Evolutionary conservation across 2,329 filamentous ascomycete genomes (phyloP).

Genomic region (Dactylellina cionopaga): DNA sequence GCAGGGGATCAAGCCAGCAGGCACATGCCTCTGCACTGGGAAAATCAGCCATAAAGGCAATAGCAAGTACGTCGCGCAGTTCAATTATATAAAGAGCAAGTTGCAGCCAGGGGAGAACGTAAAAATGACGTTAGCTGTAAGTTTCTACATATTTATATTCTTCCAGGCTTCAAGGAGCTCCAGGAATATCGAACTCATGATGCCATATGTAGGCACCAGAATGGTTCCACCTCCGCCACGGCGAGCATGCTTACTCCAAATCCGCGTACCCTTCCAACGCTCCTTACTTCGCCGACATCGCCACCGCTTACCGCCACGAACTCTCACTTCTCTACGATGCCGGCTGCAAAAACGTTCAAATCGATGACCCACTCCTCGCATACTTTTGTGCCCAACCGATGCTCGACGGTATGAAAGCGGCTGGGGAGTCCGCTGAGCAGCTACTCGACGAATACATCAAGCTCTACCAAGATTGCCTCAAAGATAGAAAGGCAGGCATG

Average conservation of each 20-base stretch:
- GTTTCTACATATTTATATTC: neutral
- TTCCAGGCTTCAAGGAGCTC: neutral
- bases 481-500: conserved; percentile 72
- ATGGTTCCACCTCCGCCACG: conserved; percentile 55
- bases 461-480: conserved; percentile 77
- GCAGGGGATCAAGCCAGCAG: conserved; percentile 67
- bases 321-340: conserved; percentile 71
- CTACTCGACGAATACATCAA: conserved; percentile 79
- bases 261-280: conserved; percentile 68
- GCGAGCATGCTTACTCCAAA: conserved; percentile 67
- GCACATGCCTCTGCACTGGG: conserved; percentile 68
- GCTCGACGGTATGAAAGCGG: conserved; percentile 74
- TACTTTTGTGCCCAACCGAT: conserved; percentile 80
- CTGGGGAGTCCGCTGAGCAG: conserved; percentile 75
- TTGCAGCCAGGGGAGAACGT: conserved; percentile 72
- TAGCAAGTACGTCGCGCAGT: conserved; percentile 68
- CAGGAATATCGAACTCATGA: neutral
- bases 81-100: conserved; percentile 70
- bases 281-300: conserved; percentile 73
- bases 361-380: conserved; percentile 74
- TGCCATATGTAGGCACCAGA: conserved; percentile 35
- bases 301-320: conserved; percentile 73
- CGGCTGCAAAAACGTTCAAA: conserved; percentile 73
- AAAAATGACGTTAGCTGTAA: conserved; percentile 72
- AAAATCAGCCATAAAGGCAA: conserved; percentile 63